Evolutionary conservation across 208 protist species (phyloP), one percentile per base, ranked within the genome.

Genomic region (Leishmania guyanensis): DNA sequence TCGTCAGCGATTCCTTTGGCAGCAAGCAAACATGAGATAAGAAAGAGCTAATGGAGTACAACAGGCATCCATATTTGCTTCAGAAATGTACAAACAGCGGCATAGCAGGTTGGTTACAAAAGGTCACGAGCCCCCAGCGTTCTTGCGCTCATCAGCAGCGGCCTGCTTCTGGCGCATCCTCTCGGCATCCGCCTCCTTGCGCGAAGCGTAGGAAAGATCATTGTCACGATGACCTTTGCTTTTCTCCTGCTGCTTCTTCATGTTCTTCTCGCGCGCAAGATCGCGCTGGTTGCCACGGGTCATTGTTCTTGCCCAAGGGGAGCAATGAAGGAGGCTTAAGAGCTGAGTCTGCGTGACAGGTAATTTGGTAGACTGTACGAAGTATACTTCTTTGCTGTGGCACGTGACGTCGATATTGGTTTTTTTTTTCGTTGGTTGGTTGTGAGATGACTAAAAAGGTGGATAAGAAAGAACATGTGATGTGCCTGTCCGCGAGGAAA

Each of bases 281-380:
- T 98, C 93, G 65, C 95, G 88, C 87, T 98, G 95, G 72, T 98
- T 97, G 9, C 95, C 95, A 50, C 95, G 93, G 75, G 95, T 84
- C 95, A 98, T 98, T 78, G 43, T 12, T 75, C 68, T 72, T 72
- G 65, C 4, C 36, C 17, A 9, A 72, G 43, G 29, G 6, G 39
- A 39, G 26, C 22, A 33, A n/a, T 76, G 48, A 69, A 78, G 72
- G 73, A 48, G 50, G 75, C 12, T 3, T n/a, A 60, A 22, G 72
- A 78, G 53, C 33, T 77, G 29, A n/a, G 65, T 16, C n/a, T 58
- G 39, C 10, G 58, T 66, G 56, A 50, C 26, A 46, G 36, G 33
- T 1, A 77, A 39, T 56, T 77, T 20, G 73, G 39, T 53, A 4
- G 1, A 77, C 73, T 77, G 73, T 77, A 66, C 66, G 56, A 29